Evolutionary conservation across 106 monocot genomes (phyloP), one percentile per base, ranked within the genome.

Genomic region (Dendrobium officinale): DNA sequence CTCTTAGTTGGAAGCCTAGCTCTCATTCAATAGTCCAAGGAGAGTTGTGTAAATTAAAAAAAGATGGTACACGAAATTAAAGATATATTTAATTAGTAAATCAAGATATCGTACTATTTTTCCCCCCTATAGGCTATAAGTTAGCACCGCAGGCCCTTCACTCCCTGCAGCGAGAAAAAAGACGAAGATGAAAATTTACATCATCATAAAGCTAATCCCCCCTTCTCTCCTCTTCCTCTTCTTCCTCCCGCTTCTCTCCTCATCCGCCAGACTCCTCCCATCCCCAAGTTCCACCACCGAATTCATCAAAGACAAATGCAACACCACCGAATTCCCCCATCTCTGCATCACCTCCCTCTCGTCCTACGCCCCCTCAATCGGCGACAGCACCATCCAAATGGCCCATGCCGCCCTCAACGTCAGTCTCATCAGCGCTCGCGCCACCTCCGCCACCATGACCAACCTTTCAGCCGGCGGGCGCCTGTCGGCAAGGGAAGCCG

Each of bases 331-430:
- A 16, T 85, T 81, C 80, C 85, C 85, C 18, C n/a, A 66, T 22
- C 49, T 85, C 41, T 85, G 85, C 56, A 2, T 77, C 70, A 9
- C 80, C 42, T 55, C 85, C 33, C 85, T 85, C 77, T 55, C 66
- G 70, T 51, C 72, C 68, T 81, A 55, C 85, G 85, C 85, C 16
- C 2, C 68, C 33, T 9, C 37, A 18, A 44, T 85, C 70, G 22
- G 31, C 42, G 8, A 13, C 6, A 81, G 45, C 85, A 49, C 67
- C 4, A 4, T 77, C n/a, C 61, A 2, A 11, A 64, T 85, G 42
- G 85, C 85, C 22, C 17, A 73, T 9, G 61, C 61, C 9, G 85
- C 85, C 6, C 42, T 78, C 78, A 74, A 40, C 85, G 61, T 85
- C 15, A 37, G 29, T 58, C 81, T 85, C 67, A 4, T 0, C 24